Conservation (phyloP, 202 grass and related monocot species). For the Saccharum hybrid region DNA sequence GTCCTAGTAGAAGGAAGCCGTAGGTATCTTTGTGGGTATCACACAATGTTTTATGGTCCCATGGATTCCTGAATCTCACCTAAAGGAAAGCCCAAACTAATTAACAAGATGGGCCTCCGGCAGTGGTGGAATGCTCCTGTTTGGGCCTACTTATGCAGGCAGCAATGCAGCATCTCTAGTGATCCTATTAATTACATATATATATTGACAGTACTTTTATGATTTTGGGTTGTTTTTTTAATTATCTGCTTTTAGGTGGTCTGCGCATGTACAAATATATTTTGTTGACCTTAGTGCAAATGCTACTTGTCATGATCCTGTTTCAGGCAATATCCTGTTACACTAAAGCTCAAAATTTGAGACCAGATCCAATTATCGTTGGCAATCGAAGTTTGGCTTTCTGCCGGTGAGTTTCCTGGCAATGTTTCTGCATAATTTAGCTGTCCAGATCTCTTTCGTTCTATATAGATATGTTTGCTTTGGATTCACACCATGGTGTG, state of each 20-base stretch:
- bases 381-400: slow-evolving; percentile 89
- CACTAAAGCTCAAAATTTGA: slow-evolving; percentile 80
- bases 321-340: slow-evolving; percentile 81
- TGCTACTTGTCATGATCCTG: slow-evolving; percentile 49
- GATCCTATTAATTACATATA: neutral
- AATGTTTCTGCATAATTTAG: slow-evolving; percentile 34
- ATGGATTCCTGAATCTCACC: neutral
- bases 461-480: slow-evolving; percentile 39
- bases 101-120: neutral
- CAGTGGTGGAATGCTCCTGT: neutral
- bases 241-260: slow-evolving; percentile 18
- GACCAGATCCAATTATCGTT: slow-evolving; percentile 78
- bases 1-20: neutral
- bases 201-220: neutral
- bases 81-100: neutral
- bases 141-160: neutral
- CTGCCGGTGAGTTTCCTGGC: slow-evolving; percentile 73
- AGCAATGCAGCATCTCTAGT: slow-evolving; percentile 1
- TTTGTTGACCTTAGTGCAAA: slow-evolving; percentile 12
- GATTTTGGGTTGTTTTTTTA: slow-evolving; percentile 11
- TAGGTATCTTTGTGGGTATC: neutral
- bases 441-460: slow-evolving; percentile 16
- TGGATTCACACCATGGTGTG: slow-evolving; percentile 42
- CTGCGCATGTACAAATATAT: slow-evolving; percentile 26
- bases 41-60: neutral